These are phyloP conservation scores for Rhizopus arrhizus DNA, from an alignment of 371 early-diverging fungal species.

Conservation along the genomic window DNA sequence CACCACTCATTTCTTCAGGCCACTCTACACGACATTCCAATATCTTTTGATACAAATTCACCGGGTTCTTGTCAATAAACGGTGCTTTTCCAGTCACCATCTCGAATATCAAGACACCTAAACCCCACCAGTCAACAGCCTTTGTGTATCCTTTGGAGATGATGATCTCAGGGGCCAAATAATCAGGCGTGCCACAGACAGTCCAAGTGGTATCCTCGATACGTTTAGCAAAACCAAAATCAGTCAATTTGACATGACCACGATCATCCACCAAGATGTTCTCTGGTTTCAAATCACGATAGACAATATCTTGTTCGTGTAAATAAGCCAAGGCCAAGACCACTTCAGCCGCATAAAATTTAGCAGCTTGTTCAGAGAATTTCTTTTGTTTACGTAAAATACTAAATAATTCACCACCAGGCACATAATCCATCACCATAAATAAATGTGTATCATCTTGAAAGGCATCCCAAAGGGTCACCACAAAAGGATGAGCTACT, in stretches of 20 bases:
- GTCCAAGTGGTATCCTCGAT: slow-evolving; percentile 94
- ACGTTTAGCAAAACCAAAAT: slow-evolving; percentile 98
- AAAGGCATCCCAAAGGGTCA: slow-evolving; percentile 89
- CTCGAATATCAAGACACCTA: slow-evolving; percentile 97
- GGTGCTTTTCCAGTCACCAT: slow-evolving; percentile 91
- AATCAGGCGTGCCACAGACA: slow-evolving; percentile 98
- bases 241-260: slow-evolving; percentile 98
- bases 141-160: slow-evolving; percentile 94
- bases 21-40: slow-evolving; percentile 69
- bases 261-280: slow-evolving; percentile 83
- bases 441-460: slow-evolving; percentile 89
- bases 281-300: slow-evolving; percentile 95
- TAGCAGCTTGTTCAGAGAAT: slow-evolving; percentile 86
- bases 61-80: slow-evolving; percentile 92
- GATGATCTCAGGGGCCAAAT: slow-evolving; percentile 97
- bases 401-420: slow-evolving; percentile 94
- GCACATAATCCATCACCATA: slow-evolving; percentile 95
- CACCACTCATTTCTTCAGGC: slow-evolving; percentile 86
- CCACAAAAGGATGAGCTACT: slow-evolving; percentile 87
- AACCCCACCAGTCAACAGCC: slow-evolving; percentile 98
- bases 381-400: slow-evolving; percentile 71
- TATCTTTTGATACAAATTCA: slow-evolving; percentile 82
- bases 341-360: slow-evolving; percentile 81
- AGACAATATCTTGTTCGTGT: slow-evolving; percentile 93
- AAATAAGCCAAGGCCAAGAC: slow-evolving; percentile 89